phyloP scores from a whole-genome alignment of 2,329 filamentous ascomycete species.

The Diaporthe ampelina region DNA sequence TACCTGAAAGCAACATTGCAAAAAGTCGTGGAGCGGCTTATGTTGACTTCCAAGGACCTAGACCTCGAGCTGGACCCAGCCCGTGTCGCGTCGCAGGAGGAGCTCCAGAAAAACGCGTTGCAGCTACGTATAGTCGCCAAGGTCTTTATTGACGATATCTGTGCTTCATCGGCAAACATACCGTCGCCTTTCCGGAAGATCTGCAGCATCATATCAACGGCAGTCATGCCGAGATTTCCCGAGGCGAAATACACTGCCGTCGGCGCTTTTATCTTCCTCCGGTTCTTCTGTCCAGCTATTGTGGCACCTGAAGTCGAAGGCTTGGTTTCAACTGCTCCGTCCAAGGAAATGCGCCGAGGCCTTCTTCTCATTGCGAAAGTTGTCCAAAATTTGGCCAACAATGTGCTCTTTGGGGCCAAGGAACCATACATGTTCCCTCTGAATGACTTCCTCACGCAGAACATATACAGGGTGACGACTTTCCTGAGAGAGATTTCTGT shows the following conservation, averaged over 20 bases:
- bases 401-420: slow-evolving; percentile 79
- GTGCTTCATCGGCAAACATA: slow-evolving; percentile 72
- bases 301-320: slow-evolving; percentile 78
- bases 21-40: slow-evolving; percentile 75
- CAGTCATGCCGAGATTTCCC: slow-evolving; percentile 74
- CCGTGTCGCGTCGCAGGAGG: slow-evolving; percentile 70
- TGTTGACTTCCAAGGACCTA: slow-evolving; percentile 76
- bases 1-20: slow-evolving; percentile 76
- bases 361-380: slow-evolving; percentile 79
- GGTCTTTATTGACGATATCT: slow-evolving; percentile 80
- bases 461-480: slow-evolving; percentile 76
- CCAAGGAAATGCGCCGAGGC: slow-evolving; percentile 78
- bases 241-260: slow-evolving; percentile 81
- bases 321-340: slow-evolving; percentile 71
- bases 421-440: slow-evolving; percentile 81
- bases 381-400: slow-evolving; percentile 79
- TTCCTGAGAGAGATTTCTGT: slow-evolving; percentile 79
- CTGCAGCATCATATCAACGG: slow-evolving; percentile 75
- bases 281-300: slow-evolving; percentile 81
- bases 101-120: slow-evolving; percentile 75
- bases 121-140: slow-evolving; percentile 77
- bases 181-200: slow-evolving; percentile 76
- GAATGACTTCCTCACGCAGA: slow-evolving; percentile 77
- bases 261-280: slow-evolving; percentile 78
- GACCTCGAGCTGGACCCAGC: slow-evolving; percentile 78